These are phyloP conservation scores for Sclerotinia minor DNA, from an alignment of 2,329 filamentous ascomycete species.

Conservation along the genomic window DNA sequence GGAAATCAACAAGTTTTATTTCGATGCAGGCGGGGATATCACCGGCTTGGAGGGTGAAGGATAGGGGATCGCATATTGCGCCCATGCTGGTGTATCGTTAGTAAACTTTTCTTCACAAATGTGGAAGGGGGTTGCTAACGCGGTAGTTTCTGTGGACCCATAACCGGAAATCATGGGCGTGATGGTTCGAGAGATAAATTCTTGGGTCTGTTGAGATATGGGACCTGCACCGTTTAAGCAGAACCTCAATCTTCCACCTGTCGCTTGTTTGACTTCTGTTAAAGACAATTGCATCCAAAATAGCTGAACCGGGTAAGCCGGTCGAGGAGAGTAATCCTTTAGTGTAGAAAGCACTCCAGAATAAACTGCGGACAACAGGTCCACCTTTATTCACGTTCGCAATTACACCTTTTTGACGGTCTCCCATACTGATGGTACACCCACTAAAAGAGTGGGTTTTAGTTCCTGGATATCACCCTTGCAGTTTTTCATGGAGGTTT, in stretches of 20 bases:
- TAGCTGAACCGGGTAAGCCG: conserved; percentile 61
- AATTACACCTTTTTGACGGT: conserved; percentile 89
- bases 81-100: conserved; percentile 69
- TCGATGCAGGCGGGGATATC: conserved; percentile 75
- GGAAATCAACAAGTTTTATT: conserved; percentile 85
- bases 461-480: conserved; percentile 92
- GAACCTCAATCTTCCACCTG: conserved; percentile 81
- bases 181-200: conserved; percentile 85
- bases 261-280: conserved; percentile 85
- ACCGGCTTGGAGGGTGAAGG: conserved; percentile 75
- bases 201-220: conserved; percentile 79
- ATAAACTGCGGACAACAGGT: conserved; percentile 68
- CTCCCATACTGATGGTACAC: conserved; percentile 96
- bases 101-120: neutral
- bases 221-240: conserved; percentile 92
- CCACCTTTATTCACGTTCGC: conserved; percentile 64
- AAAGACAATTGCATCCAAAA: conserved; percentile 83
- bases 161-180: conserved; percentile 93
- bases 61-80: conserved; percentile 73
- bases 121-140: conserved; percentile 40
- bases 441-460: conserved; percentile 83
- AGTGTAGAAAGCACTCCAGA: conserved; percentile 63
- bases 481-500: conserved; percentile 83
- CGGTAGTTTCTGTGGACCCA: conserved; percentile 87
- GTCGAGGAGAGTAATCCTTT: conserved; percentile 47